A percentile compares a stretch with the other conserved stretches of the same genome.
Conservation (phyloP, 1,139 yeast genomes). For the Citeromyces siamensis region DNA sequence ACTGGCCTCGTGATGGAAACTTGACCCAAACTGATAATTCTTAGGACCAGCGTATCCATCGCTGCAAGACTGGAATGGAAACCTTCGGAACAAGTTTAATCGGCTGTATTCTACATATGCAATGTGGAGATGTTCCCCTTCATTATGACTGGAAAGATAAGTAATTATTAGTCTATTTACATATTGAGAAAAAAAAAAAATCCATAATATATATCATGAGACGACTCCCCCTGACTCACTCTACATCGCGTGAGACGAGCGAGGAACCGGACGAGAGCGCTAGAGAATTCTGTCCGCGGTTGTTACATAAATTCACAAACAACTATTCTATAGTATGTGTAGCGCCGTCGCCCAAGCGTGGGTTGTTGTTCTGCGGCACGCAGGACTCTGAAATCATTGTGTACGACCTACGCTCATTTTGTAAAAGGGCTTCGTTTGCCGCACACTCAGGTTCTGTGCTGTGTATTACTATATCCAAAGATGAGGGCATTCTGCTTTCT, state of each 20-base stretch:
- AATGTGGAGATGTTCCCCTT: too few species aligned
- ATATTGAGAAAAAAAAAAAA: too few species aligned
- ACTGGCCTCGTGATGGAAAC: too few species aligned
- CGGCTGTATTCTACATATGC: too few species aligned
- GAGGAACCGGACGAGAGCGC: neutral
- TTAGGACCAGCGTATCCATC: too few species aligned
- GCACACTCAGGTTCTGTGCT: conserved; percentile 70
- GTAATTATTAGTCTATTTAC: too few species aligned
- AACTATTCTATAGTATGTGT: conserved; percentile 69
- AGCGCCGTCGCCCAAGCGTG: conserved; percentile 46
- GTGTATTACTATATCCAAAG: conserved; percentile 45
- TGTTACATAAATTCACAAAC: conserved; percentile 69
- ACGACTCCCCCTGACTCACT: neutral
- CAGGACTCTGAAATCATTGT: conserved; percentile 77
- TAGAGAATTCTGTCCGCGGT: conserved; percentile 7
- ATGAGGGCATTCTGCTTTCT: conserved; percentile 56
- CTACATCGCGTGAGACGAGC: neutral
- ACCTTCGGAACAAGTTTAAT: too few species aligned
- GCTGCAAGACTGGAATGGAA: too few species aligned
- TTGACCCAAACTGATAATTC: too few species aligned
- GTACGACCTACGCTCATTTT: conserved; percentile 56
- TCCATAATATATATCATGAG: too few species aligned
- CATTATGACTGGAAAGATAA: too few species aligned
- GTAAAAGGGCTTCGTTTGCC: conserved; percentile 28
- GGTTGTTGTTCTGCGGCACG: conserved; percentile 79